Conservation (phyloP, 192 early-diverging fungal species). For the Entomortierella lignicola region DNA sequence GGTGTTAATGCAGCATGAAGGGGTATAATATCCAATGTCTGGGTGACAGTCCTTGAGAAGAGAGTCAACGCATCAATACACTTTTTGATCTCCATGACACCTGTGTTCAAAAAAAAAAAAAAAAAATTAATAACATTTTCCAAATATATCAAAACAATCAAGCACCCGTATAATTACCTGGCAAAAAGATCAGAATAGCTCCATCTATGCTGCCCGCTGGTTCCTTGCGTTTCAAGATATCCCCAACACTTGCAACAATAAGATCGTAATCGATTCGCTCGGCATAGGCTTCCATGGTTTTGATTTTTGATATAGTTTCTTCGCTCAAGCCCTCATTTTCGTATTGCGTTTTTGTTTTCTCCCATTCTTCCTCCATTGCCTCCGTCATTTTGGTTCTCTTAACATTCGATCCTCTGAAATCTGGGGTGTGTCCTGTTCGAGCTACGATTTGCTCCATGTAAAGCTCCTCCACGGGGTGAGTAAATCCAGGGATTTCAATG, state of each 20-base stretch:
- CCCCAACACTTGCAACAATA: conserved; percentile 65
- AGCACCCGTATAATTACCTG: conserved; percentile 53
- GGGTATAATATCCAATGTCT: conserved; percentile 66
- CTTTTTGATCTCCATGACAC: conserved; percentile 77
- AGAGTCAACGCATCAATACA: conserved; percentile 68
- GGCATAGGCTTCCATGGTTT: conserved; percentile 54
- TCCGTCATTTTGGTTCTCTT: conserved; percentile 42
- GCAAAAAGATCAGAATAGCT: conserved; percentile 77
- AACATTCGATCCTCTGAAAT: conserved; percentile 37
- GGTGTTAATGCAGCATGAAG: conserved; percentile 78
- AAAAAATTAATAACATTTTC: neutral
- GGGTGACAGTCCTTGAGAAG: conserved; percentile 28
- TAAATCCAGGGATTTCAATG: conserved; percentile 80
- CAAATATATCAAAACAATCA: neutral
- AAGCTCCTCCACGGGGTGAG: conserved; percentile 77
- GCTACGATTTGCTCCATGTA: conserved; percentile 58
- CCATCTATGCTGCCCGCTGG: conserved; percentile 55
- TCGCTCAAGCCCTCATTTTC: conserved; percentile 53
- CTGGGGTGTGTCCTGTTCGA: conserved; percentile 74
- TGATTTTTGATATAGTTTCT: conserved; percentile 48
- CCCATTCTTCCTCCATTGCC: conserved; percentile 55
- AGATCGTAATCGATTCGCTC: conserved; percentile 74
- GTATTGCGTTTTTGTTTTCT: conserved; percentile 51
- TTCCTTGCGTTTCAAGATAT: conserved; percentile 67
- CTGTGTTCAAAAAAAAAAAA: conserved; percentile 12